Evolutionary conservation across 257 asterid species (phyloP), one percentile per base, ranked within the genome.

Genomic region (Henckelia pumila): DNA sequence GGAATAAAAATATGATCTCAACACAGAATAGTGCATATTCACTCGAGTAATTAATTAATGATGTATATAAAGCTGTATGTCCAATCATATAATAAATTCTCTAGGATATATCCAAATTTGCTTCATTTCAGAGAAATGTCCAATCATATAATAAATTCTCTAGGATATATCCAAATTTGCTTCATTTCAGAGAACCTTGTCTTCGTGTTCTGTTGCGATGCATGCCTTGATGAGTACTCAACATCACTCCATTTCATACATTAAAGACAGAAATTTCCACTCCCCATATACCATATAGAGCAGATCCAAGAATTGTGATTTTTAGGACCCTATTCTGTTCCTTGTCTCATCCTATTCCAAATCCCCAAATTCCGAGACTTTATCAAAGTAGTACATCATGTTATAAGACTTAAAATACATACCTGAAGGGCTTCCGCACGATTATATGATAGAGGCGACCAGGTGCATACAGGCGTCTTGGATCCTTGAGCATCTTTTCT

Each of bases 401-500:
- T 11, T 13, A 6, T 32, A 64, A 50, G 24, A 25, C 25, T 20
- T 9, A 5, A 20, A 8, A 19, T 23, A 52, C 47, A 57, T 83
- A 88, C 99, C 97, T 88, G 95, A 94, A 91, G 77, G 95, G 95
- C 74, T 88, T 91, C 75, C 99, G 77, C 52, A 84, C 95, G 40
- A 94, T 81, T 72, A 94, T 84, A 83, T 94, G 99, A 69, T 94
- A 91, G 63, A 94, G 99, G 10, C 99, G 97, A 70, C 99, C 99
- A 24, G 99, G 96, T 30, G 97, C 99, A 72, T 94, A 94, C 53
- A 94, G 82, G 52, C 99, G 92, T 78, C 97, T 88, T 13, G 99
- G 95, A 77, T 94, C 99, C 79, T 85, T 83, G 57, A 94, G 89
- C 97, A 82, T 90, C 84, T 88, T 88, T 83, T 85, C 89, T 84